Conservation (phyloP, 805 yeast species). For the Vanderwaltozyma verrucispora region DNA sequence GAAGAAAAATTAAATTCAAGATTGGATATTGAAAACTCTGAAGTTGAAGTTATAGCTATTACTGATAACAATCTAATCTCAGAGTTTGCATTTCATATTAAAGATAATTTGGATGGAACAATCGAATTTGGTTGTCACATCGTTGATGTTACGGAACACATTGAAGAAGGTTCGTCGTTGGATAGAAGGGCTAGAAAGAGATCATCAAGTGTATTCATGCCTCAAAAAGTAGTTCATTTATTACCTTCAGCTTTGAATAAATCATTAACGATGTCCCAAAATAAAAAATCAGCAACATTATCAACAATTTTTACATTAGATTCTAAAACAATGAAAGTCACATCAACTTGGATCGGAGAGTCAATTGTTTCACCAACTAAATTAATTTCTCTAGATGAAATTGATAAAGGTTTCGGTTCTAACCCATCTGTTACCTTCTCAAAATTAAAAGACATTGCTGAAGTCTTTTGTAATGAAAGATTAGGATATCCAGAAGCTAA, state of each 20-base stretch:
- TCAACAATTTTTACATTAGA: constrained; percentile 77
- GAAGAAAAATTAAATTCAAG: constrained; percentile 13
- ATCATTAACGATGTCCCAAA: constrained; percentile 48
- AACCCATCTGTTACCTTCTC: constrained; percentile 1
- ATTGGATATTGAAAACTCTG: constrained; percentile 13
- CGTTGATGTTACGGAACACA: constrained; percentile 63
- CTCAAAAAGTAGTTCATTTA: constrained; percentile 58
- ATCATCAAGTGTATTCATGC: constrained; percentile 78
- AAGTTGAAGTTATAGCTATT: constrained; percentile 28
- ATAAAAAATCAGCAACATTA: constrained; percentile 52
- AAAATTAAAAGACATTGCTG: constrained; percentile 15
- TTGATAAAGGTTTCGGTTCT: constrained; percentile 11
- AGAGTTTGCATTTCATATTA: constrained; percentile 81
- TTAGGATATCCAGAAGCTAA: constrained; percentile 11
- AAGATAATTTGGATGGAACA: constrained; percentile 40
- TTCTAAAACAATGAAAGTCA: constrained; percentile 57
- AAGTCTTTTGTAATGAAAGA: constrained; percentile 18
- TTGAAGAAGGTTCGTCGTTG: constrained; percentile 61
- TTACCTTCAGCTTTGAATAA: constrained; percentile 58
- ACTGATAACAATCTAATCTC: constrained; percentile 30
- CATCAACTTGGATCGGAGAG: constrained; percentile 68
- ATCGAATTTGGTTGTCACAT: constrained; percentile 82
- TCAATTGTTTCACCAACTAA: constrained; percentile 51
- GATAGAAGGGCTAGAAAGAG: constrained; percentile 88
- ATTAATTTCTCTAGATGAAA: constrained; percentile 9